Percentiles rank a stretch among this genome's conserved stretches.
phyloP scores from a whole-genome alignment of 345 rosid species.

The Lenwebbia sp. region DNA sequence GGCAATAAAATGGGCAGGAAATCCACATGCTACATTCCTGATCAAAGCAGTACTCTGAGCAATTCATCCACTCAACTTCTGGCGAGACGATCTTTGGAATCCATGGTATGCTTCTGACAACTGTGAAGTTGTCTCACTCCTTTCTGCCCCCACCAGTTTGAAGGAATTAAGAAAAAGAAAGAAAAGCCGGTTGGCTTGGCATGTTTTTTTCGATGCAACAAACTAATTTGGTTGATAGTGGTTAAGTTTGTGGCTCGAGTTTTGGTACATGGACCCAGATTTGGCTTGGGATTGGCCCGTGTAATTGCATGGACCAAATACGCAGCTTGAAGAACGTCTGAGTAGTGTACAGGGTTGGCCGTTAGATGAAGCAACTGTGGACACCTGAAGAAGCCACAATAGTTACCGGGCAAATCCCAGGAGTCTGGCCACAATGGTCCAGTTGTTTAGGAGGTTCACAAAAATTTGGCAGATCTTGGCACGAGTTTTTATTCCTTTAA shows the following conservation, averaged over 20 bases:
- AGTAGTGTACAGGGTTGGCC: not conserved
- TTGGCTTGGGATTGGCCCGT: not conserved
- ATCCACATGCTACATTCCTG: not conserved
- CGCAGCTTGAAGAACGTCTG: not conserved
- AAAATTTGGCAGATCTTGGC: not conserved
- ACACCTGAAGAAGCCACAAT: not conserved
- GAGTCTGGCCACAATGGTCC: not conserved
- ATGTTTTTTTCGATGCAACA: not conserved
- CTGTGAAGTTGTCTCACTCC: not conserved
- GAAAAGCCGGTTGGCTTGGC: not conserved
- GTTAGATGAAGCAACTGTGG: not conserved
- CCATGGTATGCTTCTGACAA: not conserved
- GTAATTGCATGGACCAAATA: not conserved
- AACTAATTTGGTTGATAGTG: not conserved
- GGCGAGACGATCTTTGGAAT: slow-evolving; percentile 5
- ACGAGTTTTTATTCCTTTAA: not conserved
- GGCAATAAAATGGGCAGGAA: slow-evolving; percentile 3
- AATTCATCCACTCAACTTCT: not conserved
- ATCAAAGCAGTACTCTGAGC: not conserved
- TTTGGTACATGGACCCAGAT: fast-evolving
- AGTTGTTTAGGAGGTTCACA: not conserved
- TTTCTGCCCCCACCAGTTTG: not conserved
- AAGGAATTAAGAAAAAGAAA: not conserved
- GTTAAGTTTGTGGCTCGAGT: not conserved
- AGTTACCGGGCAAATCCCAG: not conserved